Percentiles rank a stretch among this genome's conserved stretches.
phyloP scores from a whole-genome alignment of 805 yeast genomes.

The Spathaspora passalidarum region DNA sequence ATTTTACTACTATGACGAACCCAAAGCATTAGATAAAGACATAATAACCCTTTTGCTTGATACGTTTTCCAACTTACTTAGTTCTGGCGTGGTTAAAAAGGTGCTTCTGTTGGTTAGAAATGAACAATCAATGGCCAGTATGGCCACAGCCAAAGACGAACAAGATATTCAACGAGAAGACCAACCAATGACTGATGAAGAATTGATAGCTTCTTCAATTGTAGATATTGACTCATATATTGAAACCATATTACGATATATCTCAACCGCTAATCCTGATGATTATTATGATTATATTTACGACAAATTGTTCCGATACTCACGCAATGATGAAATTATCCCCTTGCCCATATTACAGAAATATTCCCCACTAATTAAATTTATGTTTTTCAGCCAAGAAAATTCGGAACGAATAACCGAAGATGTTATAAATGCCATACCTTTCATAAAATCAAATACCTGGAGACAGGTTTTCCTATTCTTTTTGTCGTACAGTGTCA shows the following conservation, averaged over 20 bases:
- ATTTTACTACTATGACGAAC: conserved; percentile 27
- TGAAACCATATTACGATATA: conserved; percentile 28
- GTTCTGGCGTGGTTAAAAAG: conserved; percentile 26
- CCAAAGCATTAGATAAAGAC: conserved; percentile 20
- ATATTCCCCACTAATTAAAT: conserved; percentile 34
- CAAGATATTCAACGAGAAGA: conserved; percentile 4
- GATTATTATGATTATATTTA: conserved; percentile 27
- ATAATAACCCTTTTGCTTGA: conserved; percentile 22
- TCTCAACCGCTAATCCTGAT: conserved; percentile 36
- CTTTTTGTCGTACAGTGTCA: conserved; percentile 27
- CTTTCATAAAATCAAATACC: conserved; percentile 26
- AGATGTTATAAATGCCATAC: conserved; percentile 20
- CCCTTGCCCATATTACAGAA: conserved; percentile 26
- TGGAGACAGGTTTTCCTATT: conserved; percentile 37
- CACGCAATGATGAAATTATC: conserved; percentile 22
- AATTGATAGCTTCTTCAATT: conserved; percentile 10
- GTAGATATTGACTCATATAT: conserved; percentile 32
- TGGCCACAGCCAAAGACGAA: conserved; percentile 7
- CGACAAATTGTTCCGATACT: conserved; percentile 22
- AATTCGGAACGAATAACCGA: conserved; percentile 21
- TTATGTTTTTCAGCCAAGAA: conserved; percentile 24
- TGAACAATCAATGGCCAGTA: conserved; percentile 7
- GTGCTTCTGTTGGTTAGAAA: conserved; percentile 25
- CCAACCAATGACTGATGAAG: conserved; percentile 5
- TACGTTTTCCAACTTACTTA: conserved; percentile 26